Evolutionary conservation across 306 rosid species (phyloP).

Genomic region (Lotus japonicus): DNA sequence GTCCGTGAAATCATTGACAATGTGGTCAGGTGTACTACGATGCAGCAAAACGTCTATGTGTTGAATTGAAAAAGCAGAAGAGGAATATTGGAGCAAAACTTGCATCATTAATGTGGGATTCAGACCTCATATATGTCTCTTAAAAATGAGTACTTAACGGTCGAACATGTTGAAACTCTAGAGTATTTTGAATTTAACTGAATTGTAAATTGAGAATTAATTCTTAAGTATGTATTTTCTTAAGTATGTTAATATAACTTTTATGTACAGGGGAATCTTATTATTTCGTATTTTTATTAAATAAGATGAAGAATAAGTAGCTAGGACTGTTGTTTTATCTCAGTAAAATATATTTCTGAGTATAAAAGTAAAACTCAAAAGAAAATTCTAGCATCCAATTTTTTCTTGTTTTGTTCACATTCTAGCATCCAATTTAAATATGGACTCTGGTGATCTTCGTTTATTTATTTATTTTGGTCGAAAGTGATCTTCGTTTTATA

Average conservation of each 20-base stretch:
- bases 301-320: no score
- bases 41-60: slow-evolving; percentile 21
- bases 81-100: background rate
- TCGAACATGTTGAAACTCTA: background rate
- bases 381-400: no score
- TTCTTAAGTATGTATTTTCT: background rate
- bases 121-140: background rate
- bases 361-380: no score
- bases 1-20: slow-evolving; percentile 23
- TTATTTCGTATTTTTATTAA: no score
- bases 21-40: slow-evolving; percentile 17
- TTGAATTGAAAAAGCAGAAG: background rate
- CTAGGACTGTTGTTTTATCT: no score
- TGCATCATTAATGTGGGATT: background rate
- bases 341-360: no score
- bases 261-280: no score
- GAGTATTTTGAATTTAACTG: background rate
- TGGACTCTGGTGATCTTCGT: no score
- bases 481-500: no score
- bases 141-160: background rate
- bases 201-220: background rate
- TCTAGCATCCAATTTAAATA: no score
- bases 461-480: no score
- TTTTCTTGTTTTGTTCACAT: no score
- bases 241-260: background rate